Base-by-base conservation (phyloP, 208 protist genomes). In the Entamoeba invadens region DNA sequence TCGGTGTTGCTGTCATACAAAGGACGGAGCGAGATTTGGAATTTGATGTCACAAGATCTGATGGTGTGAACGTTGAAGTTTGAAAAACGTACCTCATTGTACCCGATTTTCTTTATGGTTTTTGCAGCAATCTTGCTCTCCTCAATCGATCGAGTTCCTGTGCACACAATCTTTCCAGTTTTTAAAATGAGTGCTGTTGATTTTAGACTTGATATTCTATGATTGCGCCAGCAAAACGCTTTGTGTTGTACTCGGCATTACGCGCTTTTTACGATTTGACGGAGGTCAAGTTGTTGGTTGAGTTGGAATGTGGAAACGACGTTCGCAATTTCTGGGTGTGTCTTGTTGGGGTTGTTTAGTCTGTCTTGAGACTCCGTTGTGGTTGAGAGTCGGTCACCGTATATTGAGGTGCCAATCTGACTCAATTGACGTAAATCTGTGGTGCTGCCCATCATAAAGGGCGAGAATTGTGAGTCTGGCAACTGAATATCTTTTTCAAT, bases 11-110 rank as follows among this genome's bases (percentile, higher is more conserved):
- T 3, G 1, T 46, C 2, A 44, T 46, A 1, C 31, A 94, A 92
- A 46, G 1, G 91, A 0, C 4, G 1, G 3, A 94, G 4, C 46
- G 14, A 0, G 18, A 94, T 94, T 10, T 2, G 77, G 45, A 94
- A 94, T 44, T 47, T 94, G 5, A 94, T 3, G 93, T 94, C 93
- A 44, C 93, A 94, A 10, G 44, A 94, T 25, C 77, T 91, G 16
- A 94, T 12, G 35, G 93, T 94, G 14, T 94, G 91, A 2, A 94
- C 46, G 1, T 94, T 94, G 45, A 94, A 94, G 4, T 94, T 57
- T 44, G 1, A 44, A 77, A 4, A 77, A 44, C 21, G 1, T 42
- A 77, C 3, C n/a, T n/a, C n/a, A 25, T 18, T 18, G 38, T 77
- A 77, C 38, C 57, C 57, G 38, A 46, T 4, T 46, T 72, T 93